Evolutionary conservation across 2,329 filamentous ascomycete species (phyloP).

Genomic region (Sordariomycetes sp.): DNA sequence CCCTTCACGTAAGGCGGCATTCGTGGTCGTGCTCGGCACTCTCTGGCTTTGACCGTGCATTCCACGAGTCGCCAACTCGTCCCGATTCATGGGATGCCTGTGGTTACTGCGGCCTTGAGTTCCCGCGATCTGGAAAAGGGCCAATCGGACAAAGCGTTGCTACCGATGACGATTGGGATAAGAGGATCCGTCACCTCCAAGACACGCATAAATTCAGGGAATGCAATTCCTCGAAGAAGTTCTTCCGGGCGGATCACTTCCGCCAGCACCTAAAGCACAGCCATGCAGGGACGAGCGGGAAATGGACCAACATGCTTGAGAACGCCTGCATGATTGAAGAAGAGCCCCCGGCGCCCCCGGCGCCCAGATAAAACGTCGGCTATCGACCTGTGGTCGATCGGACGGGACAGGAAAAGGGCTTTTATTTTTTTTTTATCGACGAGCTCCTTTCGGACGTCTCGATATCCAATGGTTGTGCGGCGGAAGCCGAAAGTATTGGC

Average conservation of each 20-base stretch:
- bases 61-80: conserved; percentile 67
- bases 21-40: conserved; percentile 96
- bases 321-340: conserved; percentile 92
- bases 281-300: conserved; percentile 89
- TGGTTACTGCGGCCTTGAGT: conserved; percentile 93
- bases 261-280: conserved; percentile 97
- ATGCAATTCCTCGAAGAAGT: conserved; percentile 98
- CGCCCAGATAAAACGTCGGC: conserved; percentile 4
- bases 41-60: conserved; percentile 67
- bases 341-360: conserved; percentile 38
- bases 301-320: conserved; percentile 98
- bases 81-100: conserved; percentile 69
- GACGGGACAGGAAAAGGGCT: too few relatives aligned
- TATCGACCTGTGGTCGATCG: too few relatives aligned
- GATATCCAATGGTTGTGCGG: background rate
- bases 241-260: conserved; percentile 95
- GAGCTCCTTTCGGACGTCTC: too few relatives aligned
- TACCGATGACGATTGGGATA: conserved; percentile 82
- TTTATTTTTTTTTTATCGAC: too few relatives aligned
- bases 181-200: conserved; percentile 77
- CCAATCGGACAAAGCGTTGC: conserved; percentile 30
- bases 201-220: conserved; percentile 93
- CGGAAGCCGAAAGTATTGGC: background rate
- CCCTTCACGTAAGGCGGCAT: conserved; percentile 81
- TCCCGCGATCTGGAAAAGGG: conserved; percentile 42